phyloP scores from a whole-genome alignment of 768 basidiomycete species.

The Lentinula edodes region DNA sequence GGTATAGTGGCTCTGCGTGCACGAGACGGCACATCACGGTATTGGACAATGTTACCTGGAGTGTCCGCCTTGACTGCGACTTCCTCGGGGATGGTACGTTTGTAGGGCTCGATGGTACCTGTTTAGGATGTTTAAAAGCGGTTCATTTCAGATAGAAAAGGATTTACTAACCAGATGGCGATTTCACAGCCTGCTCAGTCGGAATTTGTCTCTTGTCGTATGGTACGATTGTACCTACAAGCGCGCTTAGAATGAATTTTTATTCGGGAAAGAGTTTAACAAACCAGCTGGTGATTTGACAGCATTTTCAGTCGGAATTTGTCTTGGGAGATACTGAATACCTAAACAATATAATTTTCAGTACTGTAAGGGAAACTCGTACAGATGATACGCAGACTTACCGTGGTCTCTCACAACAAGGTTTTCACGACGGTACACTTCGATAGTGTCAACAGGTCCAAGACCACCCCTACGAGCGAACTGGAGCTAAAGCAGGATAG shows the following conservation, averaged over 20 bases:
- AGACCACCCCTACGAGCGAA: constrained; percentile 33
- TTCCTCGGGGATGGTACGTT: not conserved
- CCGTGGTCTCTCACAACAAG: constrained; percentile 2
- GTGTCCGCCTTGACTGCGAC: constrained; percentile 1
- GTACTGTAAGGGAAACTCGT: not conserved
- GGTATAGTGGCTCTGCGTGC: constrained; percentile 1
- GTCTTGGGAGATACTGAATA: not conserved
- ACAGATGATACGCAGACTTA: not conserved
- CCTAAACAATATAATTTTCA: not conserved
- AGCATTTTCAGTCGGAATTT: constrained; percentile 24
- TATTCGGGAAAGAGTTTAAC: constrained; percentile 15
- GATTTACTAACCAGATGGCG: not conserved
- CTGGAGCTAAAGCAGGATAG: constrained; percentile 21
- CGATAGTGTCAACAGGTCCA: constrained; percentile 17
- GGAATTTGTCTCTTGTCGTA: constrained; percentile 13
- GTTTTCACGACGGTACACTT: not conserved
- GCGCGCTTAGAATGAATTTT: not conserved
- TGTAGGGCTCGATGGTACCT: constrained; percentile 23
- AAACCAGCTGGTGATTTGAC: constrained; percentile 29
- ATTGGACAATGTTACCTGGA: constrained; percentile 6
- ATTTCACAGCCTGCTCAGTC: not conserved
- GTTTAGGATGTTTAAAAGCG: constrained; percentile 20
- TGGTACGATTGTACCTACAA: constrained; percentile 12
- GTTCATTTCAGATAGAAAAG: not conserved
- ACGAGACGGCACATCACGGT: not conserved